phyloP scores from a whole-genome alignment of 805 yeast species.

The Wickerhamomyces alni region DNA sequence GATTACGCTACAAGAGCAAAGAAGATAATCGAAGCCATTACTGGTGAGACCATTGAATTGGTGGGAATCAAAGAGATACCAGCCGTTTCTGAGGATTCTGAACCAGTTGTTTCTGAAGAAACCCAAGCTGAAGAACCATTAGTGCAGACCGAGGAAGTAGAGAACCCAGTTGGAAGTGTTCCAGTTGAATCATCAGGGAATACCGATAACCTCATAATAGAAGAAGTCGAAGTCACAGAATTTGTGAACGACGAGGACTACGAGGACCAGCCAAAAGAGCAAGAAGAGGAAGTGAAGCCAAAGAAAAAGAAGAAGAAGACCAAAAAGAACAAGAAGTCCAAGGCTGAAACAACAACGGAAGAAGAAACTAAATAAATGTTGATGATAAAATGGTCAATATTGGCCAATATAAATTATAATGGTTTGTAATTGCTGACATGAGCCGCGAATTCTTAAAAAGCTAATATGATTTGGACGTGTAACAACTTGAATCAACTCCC shows the following conservation, averaged over 20 bases:
- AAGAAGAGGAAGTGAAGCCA: slow-evolving; percentile 10
- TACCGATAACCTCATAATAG: slow-evolving; percentile 30
- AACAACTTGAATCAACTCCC: too few relatives aligned
- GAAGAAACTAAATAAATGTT: too few relatives aligned
- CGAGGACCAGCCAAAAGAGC: not conserved
- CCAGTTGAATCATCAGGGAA: not conserved
- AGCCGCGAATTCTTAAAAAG: too few relatives aligned
- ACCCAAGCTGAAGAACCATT: slow-evolving; percentile 8
- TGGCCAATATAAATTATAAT: too few relatives aligned
- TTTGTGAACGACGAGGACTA: slow-evolving; percentile 16
- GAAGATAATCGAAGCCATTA: slow-evolving; percentile 15
- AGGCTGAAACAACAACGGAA: too few relatives aligned
- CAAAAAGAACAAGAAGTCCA: slow-evolving; percentile 11
- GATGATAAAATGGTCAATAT: too few relatives aligned
- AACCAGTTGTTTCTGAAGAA: too few relatives aligned
- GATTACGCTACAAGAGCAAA: slow-evolving; percentile 23
- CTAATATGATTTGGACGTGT: too few relatives aligned
- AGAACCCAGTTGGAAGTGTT: not conserved
- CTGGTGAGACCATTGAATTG: slow-evolving; percentile 12
- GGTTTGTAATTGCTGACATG: too few relatives aligned
- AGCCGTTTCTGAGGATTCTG: too few relatives aligned
- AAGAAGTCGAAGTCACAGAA: slow-evolving; percentile 37
- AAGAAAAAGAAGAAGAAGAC: slow-evolving; percentile 9
- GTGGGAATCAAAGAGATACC: slow-evolving; percentile 20
- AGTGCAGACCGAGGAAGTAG: slow-evolving; percentile 1